Conservation (phyloP, 371 early-diverging fungal species). For the Neoconidiobolus thromboides region DNA sequence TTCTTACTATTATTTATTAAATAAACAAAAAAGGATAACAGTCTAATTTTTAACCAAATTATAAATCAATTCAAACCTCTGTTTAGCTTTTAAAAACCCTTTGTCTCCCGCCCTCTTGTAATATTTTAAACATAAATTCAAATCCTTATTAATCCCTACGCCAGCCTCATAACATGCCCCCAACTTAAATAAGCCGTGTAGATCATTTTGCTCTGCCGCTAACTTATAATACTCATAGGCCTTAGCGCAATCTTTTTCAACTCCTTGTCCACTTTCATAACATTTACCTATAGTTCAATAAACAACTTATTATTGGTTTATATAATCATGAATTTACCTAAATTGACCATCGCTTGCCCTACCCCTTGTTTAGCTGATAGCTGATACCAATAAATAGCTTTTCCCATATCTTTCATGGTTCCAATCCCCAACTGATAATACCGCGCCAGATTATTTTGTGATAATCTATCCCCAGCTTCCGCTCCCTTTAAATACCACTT, state of each 20-base stretch:
- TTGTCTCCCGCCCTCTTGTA: neutral
- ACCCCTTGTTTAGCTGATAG: slow-evolving; percentile 55
- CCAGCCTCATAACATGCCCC: slow-evolving; percentile 68
- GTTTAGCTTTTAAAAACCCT: no score
- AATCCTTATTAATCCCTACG: slow-evolving; percentile 44
- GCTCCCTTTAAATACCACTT: slow-evolving; percentile 54
- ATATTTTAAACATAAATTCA: slow-evolving; percentile 43
- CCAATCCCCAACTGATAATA: slow-evolving; percentile 16
- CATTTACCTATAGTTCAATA: slow-evolving; percentile 47
- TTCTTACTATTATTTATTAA: no score
- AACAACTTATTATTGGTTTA: slow-evolving; percentile 9
- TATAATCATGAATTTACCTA: slow-evolving; percentile 25
- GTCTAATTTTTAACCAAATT: no score
- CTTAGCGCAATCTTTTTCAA: slow-evolving; percentile 27
- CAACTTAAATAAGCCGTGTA: slow-evolving; percentile 37
- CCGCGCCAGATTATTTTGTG: slow-evolving; percentile 43
- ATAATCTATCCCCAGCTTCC: slow-evolving; percentile 8
- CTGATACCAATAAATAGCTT: slow-evolving; percentile 8
- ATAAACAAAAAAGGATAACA: no score
- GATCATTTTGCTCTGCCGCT: slow-evolving; percentile 54
- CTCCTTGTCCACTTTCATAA: slow-evolving; percentile 56
- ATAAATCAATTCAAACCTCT: no score
- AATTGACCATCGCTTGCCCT: slow-evolving; percentile 56
- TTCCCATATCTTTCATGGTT: neutral
- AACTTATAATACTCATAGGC: slow-evolving; percentile 62